Base-by-base conservation (phyloP, 371 early-diverging fungal genomes). In the Amoeboradix gromovi region DNA sequence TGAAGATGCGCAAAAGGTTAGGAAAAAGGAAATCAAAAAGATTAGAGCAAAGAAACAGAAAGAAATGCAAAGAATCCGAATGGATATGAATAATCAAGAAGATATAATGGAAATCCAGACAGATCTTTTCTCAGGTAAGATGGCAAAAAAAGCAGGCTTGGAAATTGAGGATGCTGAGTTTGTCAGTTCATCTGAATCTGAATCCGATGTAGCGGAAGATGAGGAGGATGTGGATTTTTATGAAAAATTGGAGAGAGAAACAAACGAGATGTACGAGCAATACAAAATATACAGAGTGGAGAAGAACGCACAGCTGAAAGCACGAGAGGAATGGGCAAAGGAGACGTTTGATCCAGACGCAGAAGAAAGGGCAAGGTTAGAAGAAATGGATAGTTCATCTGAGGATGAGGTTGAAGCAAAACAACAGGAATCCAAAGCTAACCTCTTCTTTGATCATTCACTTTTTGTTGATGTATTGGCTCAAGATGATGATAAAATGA, bases 31-130 rank as follows among this genome's bases (percentile, higher is more conserved):
- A 71, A 72, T 70, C 74, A 77, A 28, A 70, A 83, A 71, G 80
- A 81, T 69, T 82, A 83, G 74, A 81, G 80, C 27, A 81, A 81
- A 69, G 74, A 79, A 68, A 72, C 79, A 2, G 80, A 80, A 29
- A 67, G 80, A 83, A 70, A 80, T 91, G 28, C 78, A 87, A 69
- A 86, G 89, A 70, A 80, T 94, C 82, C 90, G 89, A 71, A 75
- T 93, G 68, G 89, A 90, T 68, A 95, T 95, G 96, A 82, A 83
- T 65, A 84, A 68, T 17, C 16, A 68, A 29, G 68, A 29, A 30
- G 29, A 68, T 27, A 27, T 27, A 1, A 29, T 17, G 0, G 71
- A 69, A 30, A 28, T 17, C 17, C 70, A 72, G n/a, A 66, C 67
- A 16, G 73, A 70, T 29, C 30, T 48, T 17, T n/a, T 22, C 32